These are phyloP conservation scores for Nicotiana obtusifolia DNA, from an alignment of 257 asterid species.

Conservation along the genomic window DNA sequence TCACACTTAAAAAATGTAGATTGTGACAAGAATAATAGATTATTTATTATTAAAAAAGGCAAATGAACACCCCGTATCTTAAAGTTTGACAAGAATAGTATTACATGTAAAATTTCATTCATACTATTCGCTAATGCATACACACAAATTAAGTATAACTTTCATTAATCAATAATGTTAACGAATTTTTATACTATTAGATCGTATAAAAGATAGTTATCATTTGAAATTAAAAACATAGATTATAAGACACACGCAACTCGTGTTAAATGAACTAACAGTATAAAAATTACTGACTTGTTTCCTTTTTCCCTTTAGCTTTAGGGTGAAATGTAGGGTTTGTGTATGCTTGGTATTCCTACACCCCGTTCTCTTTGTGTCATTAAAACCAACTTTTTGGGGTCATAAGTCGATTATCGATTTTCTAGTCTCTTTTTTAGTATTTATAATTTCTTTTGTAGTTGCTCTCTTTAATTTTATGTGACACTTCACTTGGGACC, in stretches of 20 bases:
- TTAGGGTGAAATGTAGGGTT: conserved; percentile 24
- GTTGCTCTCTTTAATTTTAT: neutral
- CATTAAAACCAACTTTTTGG: conserved; percentile 35
- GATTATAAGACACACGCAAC: conserved; percentile 13
- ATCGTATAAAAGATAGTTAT: neutral
- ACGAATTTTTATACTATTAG: too few relatives aligned
- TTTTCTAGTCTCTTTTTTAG: conserved; percentile 25
- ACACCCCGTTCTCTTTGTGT: conserved; percentile 22
- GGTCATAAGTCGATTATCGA: conserved; percentile 27
- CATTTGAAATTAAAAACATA: conserved; percentile 3
- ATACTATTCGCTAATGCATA: too few relatives aligned
- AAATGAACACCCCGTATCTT: neutral
- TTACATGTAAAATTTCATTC: neutral
- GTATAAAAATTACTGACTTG: neutral
- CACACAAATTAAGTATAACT: too few relatives aligned
- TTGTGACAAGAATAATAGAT: neutral
- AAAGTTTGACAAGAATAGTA: neutral
- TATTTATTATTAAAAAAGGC: too few relatives aligned
- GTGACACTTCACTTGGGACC: neutral
- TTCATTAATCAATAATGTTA: too few relatives aligned
- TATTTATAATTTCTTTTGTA: neutral
- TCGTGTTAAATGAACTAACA: too few relatives aligned
- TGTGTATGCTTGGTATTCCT: conserved; percentile 47
- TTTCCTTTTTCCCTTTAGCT: conserved; percentile 35
- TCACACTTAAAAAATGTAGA: neutral